Conservation (phyloP, 768 basidiomycete species). For the Daedaleopsis nitida region DNA sequence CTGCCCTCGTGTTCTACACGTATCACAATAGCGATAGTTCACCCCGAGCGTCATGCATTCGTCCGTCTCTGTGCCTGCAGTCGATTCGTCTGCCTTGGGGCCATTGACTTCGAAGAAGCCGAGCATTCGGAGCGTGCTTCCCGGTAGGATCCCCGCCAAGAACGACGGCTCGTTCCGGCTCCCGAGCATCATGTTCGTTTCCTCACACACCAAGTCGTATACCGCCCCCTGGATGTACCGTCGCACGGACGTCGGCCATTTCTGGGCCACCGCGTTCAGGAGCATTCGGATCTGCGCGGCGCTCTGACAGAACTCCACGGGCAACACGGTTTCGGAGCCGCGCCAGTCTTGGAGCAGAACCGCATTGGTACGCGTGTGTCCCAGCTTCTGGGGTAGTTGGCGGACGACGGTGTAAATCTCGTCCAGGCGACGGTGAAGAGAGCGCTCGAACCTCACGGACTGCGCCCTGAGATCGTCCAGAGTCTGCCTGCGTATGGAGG, state of each 20-base stretch:
- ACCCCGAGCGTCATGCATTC: neutral
- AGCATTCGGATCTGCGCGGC: neutral
- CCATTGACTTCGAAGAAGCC: neutral
- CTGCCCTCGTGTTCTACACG: neutral
- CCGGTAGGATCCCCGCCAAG: neutral
- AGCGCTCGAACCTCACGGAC: neutral
- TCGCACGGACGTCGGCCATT: neutral
- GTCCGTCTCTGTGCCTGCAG: too few species aligned
- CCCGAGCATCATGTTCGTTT: neutral
- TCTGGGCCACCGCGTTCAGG: neutral
- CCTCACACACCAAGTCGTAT: neutral
- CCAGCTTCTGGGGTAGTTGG: neutral
- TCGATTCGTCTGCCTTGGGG: too few species aligned
- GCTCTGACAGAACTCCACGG: neutral
- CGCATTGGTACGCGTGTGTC: neutral
- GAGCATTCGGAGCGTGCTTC: neutral
- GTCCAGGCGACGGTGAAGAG: neutral
- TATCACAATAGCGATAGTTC: neutral
- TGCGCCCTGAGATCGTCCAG: neutral
- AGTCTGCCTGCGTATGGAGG: neutral
- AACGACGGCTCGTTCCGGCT: neutral
- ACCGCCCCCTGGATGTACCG: neutral
- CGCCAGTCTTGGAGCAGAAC: neutral
- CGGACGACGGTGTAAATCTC: neutral
- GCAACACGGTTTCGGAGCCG: neutral